phyloP scores from a whole-genome alignment of 257 asterid genomes.

The Solanum gracilifrons region DNA sequence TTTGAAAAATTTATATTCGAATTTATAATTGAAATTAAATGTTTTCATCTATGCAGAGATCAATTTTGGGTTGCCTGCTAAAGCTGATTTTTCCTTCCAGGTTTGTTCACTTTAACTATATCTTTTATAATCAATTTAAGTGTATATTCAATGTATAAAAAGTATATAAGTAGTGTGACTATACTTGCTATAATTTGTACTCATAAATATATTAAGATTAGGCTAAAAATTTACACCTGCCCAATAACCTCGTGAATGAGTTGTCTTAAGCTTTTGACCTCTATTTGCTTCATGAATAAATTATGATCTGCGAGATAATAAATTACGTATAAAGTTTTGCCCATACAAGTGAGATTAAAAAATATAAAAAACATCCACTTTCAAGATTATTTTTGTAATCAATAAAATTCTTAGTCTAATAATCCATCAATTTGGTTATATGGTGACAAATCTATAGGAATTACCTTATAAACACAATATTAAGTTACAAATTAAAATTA shows the following conservation, averaged over 20 bases:
- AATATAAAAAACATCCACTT: not conserved
- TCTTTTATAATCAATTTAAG: not conserved
- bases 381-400: not conserved
- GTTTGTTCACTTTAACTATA: constrained; percentile 8
- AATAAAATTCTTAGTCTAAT: not conserved
- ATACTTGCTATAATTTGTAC: not conserved
- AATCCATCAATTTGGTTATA: not conserved
- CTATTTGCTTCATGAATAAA: not conserved
- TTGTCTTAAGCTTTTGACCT: not conserved
- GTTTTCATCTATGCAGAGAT: constrained; percentile 6
- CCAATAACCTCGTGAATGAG: not conserved
- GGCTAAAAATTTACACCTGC: not conserved
- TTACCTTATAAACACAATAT: not conserved
- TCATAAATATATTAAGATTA: not conserved
- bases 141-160: not conserved
- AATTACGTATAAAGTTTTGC: not conserved
- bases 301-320: not conserved
- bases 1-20: too few relatives aligned
- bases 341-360: not conserved
- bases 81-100: constrained; percentile 15
- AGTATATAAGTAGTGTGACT: not conserved
- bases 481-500: not conserved
- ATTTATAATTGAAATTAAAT: too few relatives aligned
- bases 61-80: not conserved
- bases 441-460: not conserved